Conservation (phyloP, 306 rosid species). For the Cucumis sativus region Cucumber_9930_V3 NC_026658.2:13708001-13708500, state of each 20-base stretch:
- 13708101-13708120: conserved; percentile 60
- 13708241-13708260: conserved; percentile 13
- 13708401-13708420: neutral
- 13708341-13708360: conserved; percentile 94
- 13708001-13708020: conserved; percentile 88
- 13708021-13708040: conserved; percentile 68
- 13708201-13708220: conserved; percentile 38
- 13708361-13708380: neutral
- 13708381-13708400: neutral
- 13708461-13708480: neutral
- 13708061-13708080: conserved; percentile 28
- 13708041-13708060: conserved; percentile 38
- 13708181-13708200: conserved; percentile 34
- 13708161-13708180: conserved; percentile 21
- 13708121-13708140: conserved; percentile 35
- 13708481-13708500: neutral
- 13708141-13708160: conserved; percentile 48
- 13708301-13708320: conserved; percentile 66
- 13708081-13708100: conserved; percentile 54
- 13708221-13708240: conserved; percentile 14
- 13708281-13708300: conserved; percentile 88
- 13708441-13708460: neutral
- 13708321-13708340: conserved; percentile 68
- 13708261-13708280: conserved; percentile 44
- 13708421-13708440: neutral